A percentile compares a stretch with the other conserved stretches of the same genome.
Conservation (phyloP, 352 stramenopile species). For the Phytophthora ramorum region DNA sequence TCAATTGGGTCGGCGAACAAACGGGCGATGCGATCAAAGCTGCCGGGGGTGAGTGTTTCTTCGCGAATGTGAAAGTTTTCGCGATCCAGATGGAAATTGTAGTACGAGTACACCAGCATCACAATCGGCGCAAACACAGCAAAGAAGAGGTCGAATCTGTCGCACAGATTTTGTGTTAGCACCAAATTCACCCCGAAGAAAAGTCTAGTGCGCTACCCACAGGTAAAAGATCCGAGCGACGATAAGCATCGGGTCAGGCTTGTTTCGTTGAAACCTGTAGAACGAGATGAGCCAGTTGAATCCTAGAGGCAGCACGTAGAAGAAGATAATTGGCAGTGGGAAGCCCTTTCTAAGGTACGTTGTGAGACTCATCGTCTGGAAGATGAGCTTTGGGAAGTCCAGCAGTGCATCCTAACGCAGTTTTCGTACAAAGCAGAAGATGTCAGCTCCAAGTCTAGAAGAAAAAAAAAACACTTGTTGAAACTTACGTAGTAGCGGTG, state of each 20-base stretch:
- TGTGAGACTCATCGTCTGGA: conserved; percentile 48
- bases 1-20: conserved; percentile 48
- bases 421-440: background rate
- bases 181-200: background rate
- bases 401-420: conserved; percentile 30
- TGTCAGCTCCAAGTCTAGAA: background rate
- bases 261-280: conserved; percentile 54
- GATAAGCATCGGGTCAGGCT: conserved; percentile 35
- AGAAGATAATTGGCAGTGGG: conserved; percentile 44
- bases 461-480: too few relatives aligned
- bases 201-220: conserved; percentile 14
- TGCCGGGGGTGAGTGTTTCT: conserved; percentile 35
- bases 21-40: conserved; percentile 45
- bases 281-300: conserved; percentile 60
- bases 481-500: conserved; percentile 49
- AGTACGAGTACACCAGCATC: conserved; percentile 47
- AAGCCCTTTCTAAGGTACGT: conserved; percentile 51
- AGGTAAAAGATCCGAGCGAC: conserved; percentile 52
- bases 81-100: conserved; percentile 53
- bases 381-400: conserved; percentile 51
- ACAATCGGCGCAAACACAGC: conserved; percentile 55
- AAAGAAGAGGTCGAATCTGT: conserved; percentile 61
- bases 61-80: conserved; percentile 33
- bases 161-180: background rate
- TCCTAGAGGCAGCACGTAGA: conserved; percentile 44